A percentile compares a stretch with the other conserved stretches of the same genome.
Evolutionary conservation across 352 stramenopile species (phyloP).

Genomic region (Aphanomyces astaci): DNA sequence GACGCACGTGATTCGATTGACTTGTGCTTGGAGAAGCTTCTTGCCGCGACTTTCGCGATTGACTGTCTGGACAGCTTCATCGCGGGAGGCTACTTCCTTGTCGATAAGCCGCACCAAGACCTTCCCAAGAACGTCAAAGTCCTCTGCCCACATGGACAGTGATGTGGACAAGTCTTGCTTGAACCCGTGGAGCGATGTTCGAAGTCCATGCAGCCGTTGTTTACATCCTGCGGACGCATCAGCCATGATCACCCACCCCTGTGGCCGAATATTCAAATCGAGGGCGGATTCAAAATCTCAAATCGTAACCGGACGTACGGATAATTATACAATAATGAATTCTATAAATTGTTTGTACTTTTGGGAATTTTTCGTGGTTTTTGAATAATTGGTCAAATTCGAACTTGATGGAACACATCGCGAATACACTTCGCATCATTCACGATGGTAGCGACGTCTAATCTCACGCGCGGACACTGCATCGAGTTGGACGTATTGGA

Average conservation of each 20-base stretch:
- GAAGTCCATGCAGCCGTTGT: not conserved
- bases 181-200: not conserved
- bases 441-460: no score
- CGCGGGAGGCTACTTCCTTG: not conserved
- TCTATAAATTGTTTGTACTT: not conserved
- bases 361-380: no score
- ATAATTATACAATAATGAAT: constrained; percentile 1
- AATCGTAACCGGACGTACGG: constrained; percentile 3
- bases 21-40: constrained; percentile 4
- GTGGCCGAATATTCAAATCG: not conserved
- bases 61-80: not conserved
- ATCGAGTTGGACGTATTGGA: not conserved
- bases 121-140: constrained; percentile 1
- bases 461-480: not conserved
- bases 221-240: not conserved
- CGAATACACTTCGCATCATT: not conserved
- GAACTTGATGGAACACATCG: no score
- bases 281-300: not conserved
- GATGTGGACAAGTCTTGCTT: constrained; percentile 4
- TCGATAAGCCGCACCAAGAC: not conserved
- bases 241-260: not conserved
- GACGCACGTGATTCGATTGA: not conserved
- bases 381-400: no score
- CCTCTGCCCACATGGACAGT: constrained; percentile 6
- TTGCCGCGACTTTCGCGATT: not conserved